phyloP scores from a whole-genome alignment of 2,329 filamentous ascomycete genomes.

The Aspergillus pseudotamarii region DNA sequence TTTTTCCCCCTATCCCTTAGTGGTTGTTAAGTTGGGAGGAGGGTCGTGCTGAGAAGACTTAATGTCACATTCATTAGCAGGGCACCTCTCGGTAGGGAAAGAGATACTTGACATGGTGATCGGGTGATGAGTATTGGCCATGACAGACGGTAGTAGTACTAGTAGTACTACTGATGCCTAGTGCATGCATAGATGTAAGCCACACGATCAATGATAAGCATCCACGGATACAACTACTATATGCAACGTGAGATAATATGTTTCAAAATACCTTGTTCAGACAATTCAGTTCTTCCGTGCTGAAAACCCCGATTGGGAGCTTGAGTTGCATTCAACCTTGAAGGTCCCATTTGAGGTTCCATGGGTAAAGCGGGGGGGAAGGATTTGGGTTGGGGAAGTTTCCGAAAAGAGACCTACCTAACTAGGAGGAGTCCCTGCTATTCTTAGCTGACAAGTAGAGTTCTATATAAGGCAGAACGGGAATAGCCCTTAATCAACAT shows the following conservation, averaged over 20 bases:
- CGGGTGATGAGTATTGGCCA: neutral
- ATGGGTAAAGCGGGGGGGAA: slow-evolving; percentile 8
- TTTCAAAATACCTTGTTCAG: neutral
- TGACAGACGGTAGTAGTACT: neutral
- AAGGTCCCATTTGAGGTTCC: slow-evolving; percentile 9
- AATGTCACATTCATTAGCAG: neutral
- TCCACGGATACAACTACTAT: neutral
- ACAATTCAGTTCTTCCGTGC: neutral
- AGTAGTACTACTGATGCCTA: neutral
- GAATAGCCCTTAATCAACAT: neutral
- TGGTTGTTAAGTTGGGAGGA: neutral
- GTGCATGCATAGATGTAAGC: neutral
- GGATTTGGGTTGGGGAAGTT: slow-evolving; percentile 6
- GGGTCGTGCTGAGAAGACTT: neutral
- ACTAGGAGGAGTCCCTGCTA: neutral
- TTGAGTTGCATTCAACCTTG: neutral
- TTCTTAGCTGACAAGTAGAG: slow-evolving; percentile 4
- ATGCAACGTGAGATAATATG: neutral
- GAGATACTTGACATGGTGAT: neutral
- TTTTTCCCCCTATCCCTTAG: neutral
- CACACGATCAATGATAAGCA: neutral
- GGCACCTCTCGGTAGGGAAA: neutral
- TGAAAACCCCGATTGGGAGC: neutral
- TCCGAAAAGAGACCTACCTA: neutral
- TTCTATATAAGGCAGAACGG: neutral